A percentile compares a stretch with the other conserved stretches of the same genome.
These are phyloP conservation scores for Ulmus americana DNA, from an alignment of 331 rosid genomes.

Conservation along the genomic window DNA sequence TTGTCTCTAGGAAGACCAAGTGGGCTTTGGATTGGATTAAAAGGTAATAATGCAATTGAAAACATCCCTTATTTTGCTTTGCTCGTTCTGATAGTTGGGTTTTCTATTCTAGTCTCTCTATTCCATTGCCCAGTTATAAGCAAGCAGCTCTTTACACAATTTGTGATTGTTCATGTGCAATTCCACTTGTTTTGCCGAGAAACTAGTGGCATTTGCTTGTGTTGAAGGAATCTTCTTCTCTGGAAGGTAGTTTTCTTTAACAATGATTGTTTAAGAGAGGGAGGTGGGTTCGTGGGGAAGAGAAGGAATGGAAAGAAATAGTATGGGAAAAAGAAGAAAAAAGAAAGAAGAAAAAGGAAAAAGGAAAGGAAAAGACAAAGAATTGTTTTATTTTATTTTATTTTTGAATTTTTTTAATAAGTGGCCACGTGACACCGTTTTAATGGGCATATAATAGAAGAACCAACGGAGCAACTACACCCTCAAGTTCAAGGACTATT, in stretches of 20 bases:
- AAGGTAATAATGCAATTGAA: constrained; percentile 33
- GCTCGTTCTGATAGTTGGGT: background rate
- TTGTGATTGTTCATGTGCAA: constrained; percentile 40
- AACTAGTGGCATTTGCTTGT: constrained; percentile 87
- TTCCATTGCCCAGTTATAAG: too few species aligned
- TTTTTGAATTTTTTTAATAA: too few species aligned
- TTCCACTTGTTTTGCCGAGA: constrained; percentile 65
- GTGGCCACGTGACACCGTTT: too few species aligned
- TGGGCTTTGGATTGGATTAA: constrained; percentile 88
- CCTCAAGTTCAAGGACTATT: too few species aligned
- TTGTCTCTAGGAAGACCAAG: constrained; percentile 66
- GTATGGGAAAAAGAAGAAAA: too few species aligned
- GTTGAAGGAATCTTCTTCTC: constrained; percentile 91
- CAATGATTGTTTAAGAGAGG: background rate
- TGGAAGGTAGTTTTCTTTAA: constrained; percentile 55
- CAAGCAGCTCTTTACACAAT: background rate
- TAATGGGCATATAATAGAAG: too few species aligned
- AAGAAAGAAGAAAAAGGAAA: too few species aligned
- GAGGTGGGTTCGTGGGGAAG: too few species aligned
- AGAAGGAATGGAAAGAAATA: too few species aligned
- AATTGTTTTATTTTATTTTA: too few species aligned
- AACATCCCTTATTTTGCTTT: background rate
- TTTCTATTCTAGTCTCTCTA: background rate
- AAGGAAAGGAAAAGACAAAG: too few species aligned
- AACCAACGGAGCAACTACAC: too few species aligned